phyloP scores from a whole-genome alignment of 202 grass and related monocot genomes.

The Panicum hallii region DNA sequence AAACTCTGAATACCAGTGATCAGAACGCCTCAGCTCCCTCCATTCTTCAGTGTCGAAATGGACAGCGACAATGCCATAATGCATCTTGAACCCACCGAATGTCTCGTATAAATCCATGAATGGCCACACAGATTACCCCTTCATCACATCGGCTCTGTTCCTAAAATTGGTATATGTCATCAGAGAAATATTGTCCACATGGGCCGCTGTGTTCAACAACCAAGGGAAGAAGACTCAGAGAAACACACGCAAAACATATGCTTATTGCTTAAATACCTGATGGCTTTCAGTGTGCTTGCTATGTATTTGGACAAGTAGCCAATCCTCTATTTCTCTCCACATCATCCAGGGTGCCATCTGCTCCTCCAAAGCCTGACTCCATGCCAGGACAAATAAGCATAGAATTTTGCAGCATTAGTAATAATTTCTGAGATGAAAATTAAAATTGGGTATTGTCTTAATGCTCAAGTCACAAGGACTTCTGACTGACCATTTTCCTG shows the following conservation, averaged over 20 bases:
- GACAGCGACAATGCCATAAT: too few species aligned
- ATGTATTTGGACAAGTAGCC: slow-evolving; percentile 49
- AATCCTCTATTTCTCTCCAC: slow-evolving; percentile 44
- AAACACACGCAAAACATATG: background rate
- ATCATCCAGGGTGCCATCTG: slow-evolving; percentile 41
- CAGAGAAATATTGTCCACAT: background rate
- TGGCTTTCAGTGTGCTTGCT: slow-evolving; percentile 46
- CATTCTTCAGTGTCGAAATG: too few species aligned
- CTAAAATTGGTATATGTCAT: too few species aligned
- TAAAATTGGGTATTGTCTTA: background rate
- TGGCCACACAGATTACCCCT: too few species aligned
- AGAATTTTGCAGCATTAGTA: background rate
- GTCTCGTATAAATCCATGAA: too few species aligned
- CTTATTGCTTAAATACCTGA: slow-evolving; percentile 35
- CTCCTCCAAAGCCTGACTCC: slow-evolving; percentile 39
- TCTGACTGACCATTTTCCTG: slow-evolving; percentile 67
- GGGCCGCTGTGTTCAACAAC: background rate
- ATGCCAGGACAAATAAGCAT: background rate
- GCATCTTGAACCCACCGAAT: too few species aligned
- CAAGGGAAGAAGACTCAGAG: background rate
- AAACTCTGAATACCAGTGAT: too few species aligned
- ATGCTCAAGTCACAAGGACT: too few species aligned
- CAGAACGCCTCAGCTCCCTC: too few species aligned
- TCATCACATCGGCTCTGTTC: too few species aligned
- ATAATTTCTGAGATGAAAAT: background rate